Conservation (phyloP, 257 asterid species). For the Ballota nigra region DNA sequence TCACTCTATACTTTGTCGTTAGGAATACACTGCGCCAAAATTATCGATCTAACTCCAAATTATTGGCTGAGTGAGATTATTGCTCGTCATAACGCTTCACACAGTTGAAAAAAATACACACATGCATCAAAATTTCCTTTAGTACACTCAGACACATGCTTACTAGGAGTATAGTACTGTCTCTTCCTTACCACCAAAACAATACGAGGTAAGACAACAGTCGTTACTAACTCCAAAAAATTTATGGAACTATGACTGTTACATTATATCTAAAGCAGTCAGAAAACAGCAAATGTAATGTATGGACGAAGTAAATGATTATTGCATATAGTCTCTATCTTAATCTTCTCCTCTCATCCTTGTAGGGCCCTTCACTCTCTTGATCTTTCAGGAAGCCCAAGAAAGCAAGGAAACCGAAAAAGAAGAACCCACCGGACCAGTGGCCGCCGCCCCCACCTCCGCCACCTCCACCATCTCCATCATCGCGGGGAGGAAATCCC, state of each 20-base stretch:
- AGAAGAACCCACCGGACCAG: slow-evolving; percentile 90
- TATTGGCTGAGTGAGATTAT: too few relatives aligned
- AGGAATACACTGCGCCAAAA: too few relatives aligned
- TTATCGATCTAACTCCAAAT: too few relatives aligned
- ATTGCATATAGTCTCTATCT: neutral
- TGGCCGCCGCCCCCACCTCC: slow-evolving; percentile 85
- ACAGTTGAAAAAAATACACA: too few relatives aligned
- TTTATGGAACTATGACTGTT: neutral
- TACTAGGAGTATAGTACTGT: too few relatives aligned
- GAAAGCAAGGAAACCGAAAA: slow-evolving; percentile 73
- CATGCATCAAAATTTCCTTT: too few relatives aligned
- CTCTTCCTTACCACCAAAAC: too few relatives aligned
- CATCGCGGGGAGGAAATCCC: slow-evolving; percentile 89
- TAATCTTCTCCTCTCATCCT: slow-evolving; percentile 43
- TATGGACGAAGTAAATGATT: neutral
- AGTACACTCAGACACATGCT: too few relatives aligned
- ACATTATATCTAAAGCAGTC: neutral
- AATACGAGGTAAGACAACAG: too few relatives aligned
- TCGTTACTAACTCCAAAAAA: too few relatives aligned
- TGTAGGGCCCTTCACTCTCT: slow-evolving; percentile 58
- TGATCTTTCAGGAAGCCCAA: slow-evolving; percentile 66
- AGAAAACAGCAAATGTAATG: neutral
- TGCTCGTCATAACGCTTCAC: too few relatives aligned
- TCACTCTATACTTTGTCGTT: too few relatives aligned
- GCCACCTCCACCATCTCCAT: slow-evolving; percentile 80